Evolutionary conservation across 2,329 filamentous ascomycete species (phyloP).

Genomic region (Paraconiothyrium brasiliense): DNA sequence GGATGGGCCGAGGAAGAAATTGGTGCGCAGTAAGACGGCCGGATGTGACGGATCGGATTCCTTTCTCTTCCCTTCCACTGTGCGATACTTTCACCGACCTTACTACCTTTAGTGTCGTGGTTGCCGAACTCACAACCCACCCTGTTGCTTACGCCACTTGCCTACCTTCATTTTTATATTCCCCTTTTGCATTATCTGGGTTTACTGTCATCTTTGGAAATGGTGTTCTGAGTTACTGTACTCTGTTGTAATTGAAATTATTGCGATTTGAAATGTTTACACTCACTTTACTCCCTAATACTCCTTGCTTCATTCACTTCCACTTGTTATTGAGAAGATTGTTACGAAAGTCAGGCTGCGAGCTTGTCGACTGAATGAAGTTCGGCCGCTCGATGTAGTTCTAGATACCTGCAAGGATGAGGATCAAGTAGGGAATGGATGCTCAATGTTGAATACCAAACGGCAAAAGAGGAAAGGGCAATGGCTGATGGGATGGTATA

Average conservation of each 20-base stretch:
- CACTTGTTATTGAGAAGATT: neutral
- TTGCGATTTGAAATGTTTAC: conserved; percentile 12
- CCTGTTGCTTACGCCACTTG: conserved; percentile 10
- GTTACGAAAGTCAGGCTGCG: neutral
- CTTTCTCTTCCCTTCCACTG: conserved; percentile 38
- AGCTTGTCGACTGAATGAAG: neutral
- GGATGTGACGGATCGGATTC: conserved; percentile 4
- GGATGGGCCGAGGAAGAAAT: conserved; percentile 73
- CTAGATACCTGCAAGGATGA: conserved; percentile 27
- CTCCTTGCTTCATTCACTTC: conserved; percentile 4
- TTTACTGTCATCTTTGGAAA: conserved; percentile 12
- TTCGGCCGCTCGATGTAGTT: conserved; percentile 19
- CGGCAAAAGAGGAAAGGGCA: neutral
- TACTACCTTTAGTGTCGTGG: conserved; percentile 14
- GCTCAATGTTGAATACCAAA: neutral
- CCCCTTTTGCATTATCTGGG: conserved; percentile 35
- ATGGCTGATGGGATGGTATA: conserved; percentile 1
- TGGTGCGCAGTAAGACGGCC: conserved; percentile 57
- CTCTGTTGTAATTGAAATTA: conserved; percentile 15
- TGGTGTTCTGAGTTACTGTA: conserved; percentile 8
- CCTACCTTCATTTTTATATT: conserved; percentile 21
- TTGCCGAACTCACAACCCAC: neutral
- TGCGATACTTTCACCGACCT: conserved; percentile 40
- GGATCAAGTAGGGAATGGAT: conserved; percentile 6
- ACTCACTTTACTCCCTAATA: conserved; percentile 11